These are phyloP conservation scores for Meyerozyma elateridarum DNA, from an alignment of 1,139 yeast genomes.

Conservation along the genomic window DNA sequence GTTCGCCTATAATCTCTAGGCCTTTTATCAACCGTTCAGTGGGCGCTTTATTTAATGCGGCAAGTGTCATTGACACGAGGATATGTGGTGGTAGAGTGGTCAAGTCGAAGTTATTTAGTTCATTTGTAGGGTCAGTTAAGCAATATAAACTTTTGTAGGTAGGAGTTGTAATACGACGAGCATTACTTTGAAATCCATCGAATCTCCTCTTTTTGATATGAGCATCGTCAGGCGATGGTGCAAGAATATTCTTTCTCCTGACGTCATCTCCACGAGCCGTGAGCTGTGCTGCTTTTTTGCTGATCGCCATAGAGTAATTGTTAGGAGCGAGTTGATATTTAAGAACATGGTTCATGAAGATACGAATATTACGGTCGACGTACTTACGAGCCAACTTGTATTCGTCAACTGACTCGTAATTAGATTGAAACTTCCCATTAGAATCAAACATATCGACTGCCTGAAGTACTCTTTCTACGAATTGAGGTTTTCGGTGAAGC, in stretches of 20 bases:
- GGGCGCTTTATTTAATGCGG: slow-evolving; percentile 55
- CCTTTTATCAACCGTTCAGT: slow-evolving; percentile 58
- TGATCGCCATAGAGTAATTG: slow-evolving; percentile 25
- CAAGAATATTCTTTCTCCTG: slow-evolving; percentile 36
- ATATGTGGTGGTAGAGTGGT: slow-evolving; percentile 61
- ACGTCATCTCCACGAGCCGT: slow-evolving; percentile 39
- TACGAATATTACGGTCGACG: slow-evolving; percentile 35
- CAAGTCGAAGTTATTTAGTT: slow-evolving; percentile 63
- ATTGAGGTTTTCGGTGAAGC: slow-evolving; percentile 54
- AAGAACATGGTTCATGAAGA: slow-evolving; percentile 33
- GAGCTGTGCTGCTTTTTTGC: slow-evolving; percentile 26
- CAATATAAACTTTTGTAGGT: slow-evolving; percentile 49
- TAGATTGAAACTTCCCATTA: slow-evolving; percentile 36
- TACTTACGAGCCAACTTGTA: slow-evolving; percentile 40
- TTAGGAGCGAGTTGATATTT: slow-evolving; percentile 32
- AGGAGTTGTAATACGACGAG: slow-evolving; percentile 25
- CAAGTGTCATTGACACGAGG: slow-evolving; percentile 60
- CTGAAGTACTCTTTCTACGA: slow-evolving; percentile 16
- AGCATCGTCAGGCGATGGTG: slow-evolving; percentile 26
- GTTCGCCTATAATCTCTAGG: slow-evolving; percentile 58
- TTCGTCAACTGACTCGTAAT: slow-evolving; percentile 41
- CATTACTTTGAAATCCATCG: slow-evolving; percentile 29
- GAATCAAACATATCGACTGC: slow-evolving; percentile 34
- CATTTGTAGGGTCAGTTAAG: slow-evolving; percentile 57
- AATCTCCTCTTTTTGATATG: slow-evolving; percentile 35